A percentile compares a stretch with the other conserved stretches of the same genome.
phyloP scores from a whole-genome alignment of 73 alveolate genomes.

The Paramecium pentaurelia region DNA sequence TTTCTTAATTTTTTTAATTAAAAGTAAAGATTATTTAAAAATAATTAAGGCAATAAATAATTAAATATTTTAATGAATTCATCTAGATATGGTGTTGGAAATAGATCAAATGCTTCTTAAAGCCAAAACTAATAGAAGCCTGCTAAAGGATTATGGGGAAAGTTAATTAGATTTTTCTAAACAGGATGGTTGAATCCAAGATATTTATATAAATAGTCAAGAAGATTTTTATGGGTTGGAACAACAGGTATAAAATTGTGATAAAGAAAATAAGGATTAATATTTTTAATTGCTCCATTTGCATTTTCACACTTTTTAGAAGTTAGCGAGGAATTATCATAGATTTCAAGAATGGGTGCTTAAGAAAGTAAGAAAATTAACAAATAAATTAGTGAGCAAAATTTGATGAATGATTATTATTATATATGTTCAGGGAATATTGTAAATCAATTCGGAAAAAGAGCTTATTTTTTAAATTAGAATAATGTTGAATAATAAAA shows the following conservation, averaged over 20 bases:
- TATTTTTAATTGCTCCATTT: conserved; percentile 38
- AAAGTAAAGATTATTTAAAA: background rate
- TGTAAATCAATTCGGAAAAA: background rate
- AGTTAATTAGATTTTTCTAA: background rate
- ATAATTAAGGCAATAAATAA: background rate
- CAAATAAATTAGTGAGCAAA: background rate
- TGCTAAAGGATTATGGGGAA: background rate
- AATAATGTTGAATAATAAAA: background rate
- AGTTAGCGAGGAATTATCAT: conserved; percentile 18
- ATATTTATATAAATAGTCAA: background rate
- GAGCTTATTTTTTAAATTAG: background rate
- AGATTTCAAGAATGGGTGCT: background rate
- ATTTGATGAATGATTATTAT: background rate
- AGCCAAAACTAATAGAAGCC: background rate
- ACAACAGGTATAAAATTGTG: conserved; percentile 37
- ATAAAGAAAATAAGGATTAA: background rate
- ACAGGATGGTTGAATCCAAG: background rate
- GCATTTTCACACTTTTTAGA: conserved; percentile 41
- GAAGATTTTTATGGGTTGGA: background rate
- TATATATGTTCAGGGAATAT: background rate
- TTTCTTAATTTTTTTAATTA: background rate
- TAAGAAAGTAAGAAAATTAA: background rate
- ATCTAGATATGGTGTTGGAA: background rate
- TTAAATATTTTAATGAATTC: background rate
- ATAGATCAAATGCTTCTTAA: background rate